A percentile compares a stretch with the other conserved stretches of the same genome.
These are phyloP conservation scores for Penicillium sp. DNA, from an alignment of 2,329 filamentous ascomycete species.

Conservation along the genomic window DNA sequence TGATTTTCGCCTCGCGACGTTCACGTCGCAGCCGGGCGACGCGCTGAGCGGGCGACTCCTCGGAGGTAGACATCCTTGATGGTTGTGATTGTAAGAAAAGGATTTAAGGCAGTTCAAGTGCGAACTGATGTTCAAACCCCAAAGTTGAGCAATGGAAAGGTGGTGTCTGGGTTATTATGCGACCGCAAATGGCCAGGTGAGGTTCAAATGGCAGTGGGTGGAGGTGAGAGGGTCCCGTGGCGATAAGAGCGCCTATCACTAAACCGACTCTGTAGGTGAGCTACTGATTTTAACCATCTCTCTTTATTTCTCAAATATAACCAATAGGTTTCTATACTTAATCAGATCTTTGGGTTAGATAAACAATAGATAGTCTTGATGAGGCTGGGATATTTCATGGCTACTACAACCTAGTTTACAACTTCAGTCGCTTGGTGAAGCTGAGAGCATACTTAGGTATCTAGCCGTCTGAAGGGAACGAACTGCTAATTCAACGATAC, in stretches of 20 bases:
- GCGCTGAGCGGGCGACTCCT: constrained; percentile 55
- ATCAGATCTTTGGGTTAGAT: too few relatives aligned
- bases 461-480: too few relatives aligned
- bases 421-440: too few relatives aligned
- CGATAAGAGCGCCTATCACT: constrained; percentile 24
- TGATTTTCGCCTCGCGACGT: constrained; percentile 68
- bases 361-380: too few relatives aligned
- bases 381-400: too few relatives aligned
- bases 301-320: not conserved
- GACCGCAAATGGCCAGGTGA: constrained; percentile 9
- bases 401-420: too few relatives aligned
- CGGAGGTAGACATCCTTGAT: constrained; percentile 42
- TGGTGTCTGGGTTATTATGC: not conserved
- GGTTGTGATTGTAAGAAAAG: not conserved
- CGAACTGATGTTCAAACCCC: not conserved
- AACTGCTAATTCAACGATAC: too few relatives aligned
- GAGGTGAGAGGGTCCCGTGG: constrained; percentile 21
- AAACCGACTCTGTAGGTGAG: not conserved
- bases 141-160: not conserved
- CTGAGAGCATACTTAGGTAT: too few relatives aligned
- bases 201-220: constrained; percentile 2
- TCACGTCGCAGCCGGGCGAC: constrained; percentile 67
- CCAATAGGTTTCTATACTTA: not conserved
- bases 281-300: not conserved
- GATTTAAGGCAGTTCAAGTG: not conserved